phyloP scores from a whole-genome alignment of 1,284 basidiomycete species.

The Agaricales sp. region DNA sequence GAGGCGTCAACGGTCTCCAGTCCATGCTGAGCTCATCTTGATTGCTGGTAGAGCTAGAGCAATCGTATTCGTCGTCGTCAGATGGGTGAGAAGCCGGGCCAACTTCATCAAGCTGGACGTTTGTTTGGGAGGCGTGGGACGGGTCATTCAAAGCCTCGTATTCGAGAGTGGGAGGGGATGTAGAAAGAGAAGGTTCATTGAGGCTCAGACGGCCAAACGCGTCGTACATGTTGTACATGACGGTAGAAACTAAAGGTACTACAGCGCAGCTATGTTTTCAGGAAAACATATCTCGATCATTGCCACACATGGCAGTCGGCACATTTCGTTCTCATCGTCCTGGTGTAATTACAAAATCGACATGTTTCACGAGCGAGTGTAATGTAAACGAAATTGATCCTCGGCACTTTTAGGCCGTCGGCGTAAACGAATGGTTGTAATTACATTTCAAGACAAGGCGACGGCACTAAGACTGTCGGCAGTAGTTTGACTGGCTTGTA shows the following conservation, averaged over 20 bases:
- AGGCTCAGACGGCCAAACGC: background rate
- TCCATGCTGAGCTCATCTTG: background rate
- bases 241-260: background rate
- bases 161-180: background rate
- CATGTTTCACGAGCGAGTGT: no score
- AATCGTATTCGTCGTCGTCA: background rate
- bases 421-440: no score
- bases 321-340: no score
- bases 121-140: background rate
- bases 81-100: background rate
- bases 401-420: no score
- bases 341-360: no score
- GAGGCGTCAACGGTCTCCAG: background rate
- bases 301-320: no score
- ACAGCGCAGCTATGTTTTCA: background rate
- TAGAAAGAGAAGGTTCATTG: background rate
- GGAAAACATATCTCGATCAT: background rate
- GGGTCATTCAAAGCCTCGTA: background rate
- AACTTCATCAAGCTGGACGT: background rate
- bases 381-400: no score
- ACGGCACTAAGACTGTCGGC: no score
- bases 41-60: background rate
- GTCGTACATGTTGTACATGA: background rate
- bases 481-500: no score
- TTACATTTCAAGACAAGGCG: no score